These are phyloP conservation scores for Rubus idaeus DNA, from an alignment of 306 rosid species.

Conservation along the genomic window DNA sequence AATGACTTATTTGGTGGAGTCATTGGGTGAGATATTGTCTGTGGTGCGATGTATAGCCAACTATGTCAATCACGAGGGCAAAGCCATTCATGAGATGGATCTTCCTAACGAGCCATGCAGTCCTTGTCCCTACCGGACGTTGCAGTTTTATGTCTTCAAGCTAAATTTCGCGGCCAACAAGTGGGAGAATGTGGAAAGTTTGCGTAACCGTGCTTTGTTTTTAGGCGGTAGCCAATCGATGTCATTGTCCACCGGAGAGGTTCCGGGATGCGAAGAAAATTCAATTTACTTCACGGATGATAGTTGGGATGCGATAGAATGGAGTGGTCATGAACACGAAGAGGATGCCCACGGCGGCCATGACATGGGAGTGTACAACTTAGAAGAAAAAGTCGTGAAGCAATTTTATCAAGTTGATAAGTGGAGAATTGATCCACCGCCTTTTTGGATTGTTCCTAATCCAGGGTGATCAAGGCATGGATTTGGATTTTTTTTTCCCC, in stretches of 20 bases:
- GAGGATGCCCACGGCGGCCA: constrained; percentile 1
- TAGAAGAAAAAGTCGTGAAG: constrained; percentile 11
- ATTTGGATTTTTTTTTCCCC: too few species aligned
- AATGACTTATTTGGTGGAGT: background rate
- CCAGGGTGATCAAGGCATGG: background rate
- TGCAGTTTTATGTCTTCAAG: constrained; percentile 7
- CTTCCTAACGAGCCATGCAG: too few species aligned
- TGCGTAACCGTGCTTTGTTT: constrained; percentile 1
- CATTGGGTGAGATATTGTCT: background rate
- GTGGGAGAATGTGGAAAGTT: constrained; percentile 17
- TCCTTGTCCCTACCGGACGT: background rate
- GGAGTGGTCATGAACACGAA: background rate
- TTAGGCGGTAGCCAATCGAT: constrained; percentile 3
- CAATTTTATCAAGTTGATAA: background rate
- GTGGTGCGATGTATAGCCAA: constrained; percentile 6
- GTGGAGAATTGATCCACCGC: background rate
- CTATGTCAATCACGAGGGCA: background rate
- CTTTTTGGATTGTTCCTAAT: constrained; percentile 16
- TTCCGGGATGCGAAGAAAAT: constrained; percentile 1
- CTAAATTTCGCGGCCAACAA: background rate
- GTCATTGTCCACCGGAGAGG: background rate
- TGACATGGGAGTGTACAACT: constrained; percentile 12
- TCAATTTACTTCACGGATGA: constrained; percentile 21
- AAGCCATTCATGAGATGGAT: background rate
- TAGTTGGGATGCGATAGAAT: constrained; percentile 11